Base-by-base conservation (phyloP, 345 rosid genomes). In the Barbarea vulgaris region DNA sequence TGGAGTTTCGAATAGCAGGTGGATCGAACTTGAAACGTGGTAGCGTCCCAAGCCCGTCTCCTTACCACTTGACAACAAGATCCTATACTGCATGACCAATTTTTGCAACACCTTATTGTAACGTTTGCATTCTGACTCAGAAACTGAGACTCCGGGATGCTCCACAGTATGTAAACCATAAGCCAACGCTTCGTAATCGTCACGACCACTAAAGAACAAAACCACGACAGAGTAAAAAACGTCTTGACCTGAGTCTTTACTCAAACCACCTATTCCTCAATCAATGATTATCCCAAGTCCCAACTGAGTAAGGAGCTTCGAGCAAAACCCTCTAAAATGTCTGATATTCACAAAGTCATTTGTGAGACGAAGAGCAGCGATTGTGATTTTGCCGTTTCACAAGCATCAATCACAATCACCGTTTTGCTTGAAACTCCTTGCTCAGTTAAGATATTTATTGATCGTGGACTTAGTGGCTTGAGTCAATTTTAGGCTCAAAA, bases 141-240 rank as follows among this genome's bases (percentile, higher is more conserved):
- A 54, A 67, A 55, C 9, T 2, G 19, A 54, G 39, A 85, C 72
- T 7, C 86, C 93, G 4, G 90, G 88, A 74, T 87, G 91, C 65
- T 89, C 91, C 31, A 86, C 83, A 89, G 87, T 85, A 3, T 83
- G 83, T 33, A 77, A 64, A 6, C 93, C 87, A 60, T 84, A 87
- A 47, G 91, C 83, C n/a, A 89, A 80, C 51, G 89, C 88, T 82
- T 89, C 88, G 4, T 73, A 74, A 65, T 85, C 88, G 70, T 89
- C 94, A 60, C 30, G 53, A 0, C 87, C 87, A 3, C 87, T 87
- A 24, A 85, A 84, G 82, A 85, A 84, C 4, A 87, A 71, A 22
- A 83, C 85, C 9, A 81, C 78, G 4, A 85, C 54, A 24, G 66
- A 33, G 66, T 69, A 85, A 21, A 82, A 83, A 41, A 87, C 87